Base-by-base conservation (phyloP, 2,329 filamentous ascomycete species). In the Nigrospora sphaerica region DNA sequence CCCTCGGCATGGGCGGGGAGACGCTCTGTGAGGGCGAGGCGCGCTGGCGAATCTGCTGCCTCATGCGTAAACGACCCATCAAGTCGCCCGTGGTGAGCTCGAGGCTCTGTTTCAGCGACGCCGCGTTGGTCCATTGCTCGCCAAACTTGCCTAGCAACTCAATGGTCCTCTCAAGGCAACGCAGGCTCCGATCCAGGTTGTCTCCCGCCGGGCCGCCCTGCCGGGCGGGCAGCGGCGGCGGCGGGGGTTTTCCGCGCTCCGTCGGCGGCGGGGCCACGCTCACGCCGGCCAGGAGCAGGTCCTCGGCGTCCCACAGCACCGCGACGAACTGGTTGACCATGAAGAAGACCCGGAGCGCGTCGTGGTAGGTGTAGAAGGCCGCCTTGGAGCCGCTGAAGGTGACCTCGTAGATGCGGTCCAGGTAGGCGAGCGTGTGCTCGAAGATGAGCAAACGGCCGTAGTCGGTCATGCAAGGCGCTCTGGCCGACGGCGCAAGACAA, bases 361-460 rank as follows among this genome's bases (percentile, higher is more conserved):
- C 92, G 58, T 95, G 85, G 56, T 91, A 95, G 1, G 88, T 92
- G 57, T 93, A 80, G 44, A 92, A 85, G 5, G 84, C 78, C 14
- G 77, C 74, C 49, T 81, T 77, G 32, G 72, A 66, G 4, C 77
- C 63, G 53, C 78, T 74, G 47, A 77, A 75, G 19, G 86, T 75
- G 39, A 89, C 76, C 6, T 81, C 78, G 55, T 86, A 78, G 52
- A 95, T 81, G 49, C 81, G 80, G 49, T 86, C 78, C 42, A 93
- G 78, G 59, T 93, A 96, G n/a, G 84, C 78, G 54, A 92, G 81
- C 52, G 84, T 84, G 58, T 93, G 85, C 61, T 95, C 89, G 62
- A 95, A 95, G 36, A 95, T 87, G 19, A 95, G 73, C 31, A 83
- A 74, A 50, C 89, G 86, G 34, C 84, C 86, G 60, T 92, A 89